phyloP scores from a whole-genome alignment of 352 stramenopile genomes.

The Globisporangium rhizosaccharum region DNA sequence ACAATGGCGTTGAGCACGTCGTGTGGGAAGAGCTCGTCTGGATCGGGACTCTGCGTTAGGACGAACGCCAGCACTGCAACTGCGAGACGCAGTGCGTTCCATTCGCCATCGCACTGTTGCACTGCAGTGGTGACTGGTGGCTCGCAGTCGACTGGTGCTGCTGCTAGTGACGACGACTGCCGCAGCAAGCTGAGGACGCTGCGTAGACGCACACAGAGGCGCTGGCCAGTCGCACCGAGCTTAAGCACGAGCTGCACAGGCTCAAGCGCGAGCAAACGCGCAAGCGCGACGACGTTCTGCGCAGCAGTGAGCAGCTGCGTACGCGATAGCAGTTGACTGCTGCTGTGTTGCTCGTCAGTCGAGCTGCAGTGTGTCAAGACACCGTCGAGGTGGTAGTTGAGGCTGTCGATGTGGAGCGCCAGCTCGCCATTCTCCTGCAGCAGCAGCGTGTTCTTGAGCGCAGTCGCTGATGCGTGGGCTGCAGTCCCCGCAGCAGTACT shows the following conservation, averaged over 20 bases:
- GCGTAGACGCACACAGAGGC: constrained; percentile 22
- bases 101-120: not conserved
- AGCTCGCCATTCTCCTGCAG: constrained; percentile 59
- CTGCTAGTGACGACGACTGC: not conserved
- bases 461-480: not conserved
- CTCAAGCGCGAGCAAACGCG: constrained; percentile 23
- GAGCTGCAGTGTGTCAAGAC: constrained; percentile 20
- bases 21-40: constrained; percentile 28
- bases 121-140: not conserved
- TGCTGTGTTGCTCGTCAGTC: not conserved
- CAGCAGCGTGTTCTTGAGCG: constrained; percentile 44
- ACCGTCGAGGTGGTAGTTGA: constrained; percentile 57
- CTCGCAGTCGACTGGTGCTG: not conserved
- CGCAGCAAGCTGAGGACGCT: constrained; percentile 25
- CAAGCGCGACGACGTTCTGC: constrained; percentile 35
- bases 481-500: constrained; percentile 12
- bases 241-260: constrained; percentile 31
- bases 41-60: constrained; percentile 26
- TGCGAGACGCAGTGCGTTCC: constrained; percentile 17
- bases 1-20: constrained; percentile 32
- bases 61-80: constrained; percentile 33
- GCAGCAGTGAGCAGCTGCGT: constrained; percentile 13
- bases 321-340: not conserved
- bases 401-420: constrained; percentile 39
- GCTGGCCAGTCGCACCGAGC: constrained; percentile 18